Conservation (phyloP, 306 rosid genomes). For the Abrus pulchellus region DNA sequence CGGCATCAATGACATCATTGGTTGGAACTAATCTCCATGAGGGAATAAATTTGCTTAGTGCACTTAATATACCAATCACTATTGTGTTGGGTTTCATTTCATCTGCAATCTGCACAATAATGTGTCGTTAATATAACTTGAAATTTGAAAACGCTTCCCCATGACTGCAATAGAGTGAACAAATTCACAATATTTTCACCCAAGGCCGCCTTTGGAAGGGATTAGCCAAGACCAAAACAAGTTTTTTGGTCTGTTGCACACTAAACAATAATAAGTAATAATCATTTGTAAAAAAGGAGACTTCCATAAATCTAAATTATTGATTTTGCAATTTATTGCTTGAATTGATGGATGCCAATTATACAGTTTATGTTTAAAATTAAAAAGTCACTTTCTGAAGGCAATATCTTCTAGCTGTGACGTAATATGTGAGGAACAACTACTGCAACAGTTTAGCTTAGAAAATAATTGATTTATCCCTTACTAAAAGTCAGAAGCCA, state of each 20-base stretch:
- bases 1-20: slow-evolving; percentile 68
- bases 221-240: too few species aligned
- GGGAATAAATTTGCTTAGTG: slow-evolving; percentile 69
- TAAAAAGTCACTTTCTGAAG: slow-evolving; percentile 20
- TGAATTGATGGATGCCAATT: not conserved
- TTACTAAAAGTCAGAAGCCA: slow-evolving; percentile 1
- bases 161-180: too few species aligned
- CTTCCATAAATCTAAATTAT: not conserved
- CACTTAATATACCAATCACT: slow-evolving; percentile 52
- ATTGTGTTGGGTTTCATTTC: slow-evolving; percentile 66
- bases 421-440: not conserved
- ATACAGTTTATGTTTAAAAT: slow-evolving; percentile 3
- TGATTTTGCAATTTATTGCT: not conserved
- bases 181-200: too few species aligned
- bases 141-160: too few species aligned
- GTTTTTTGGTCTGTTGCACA: too few species aligned
- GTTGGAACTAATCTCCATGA: slow-evolving; percentile 80
- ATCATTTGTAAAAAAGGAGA: too few species aligned
- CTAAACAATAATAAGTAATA: too few species aligned
- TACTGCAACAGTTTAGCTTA: slow-evolving; percentile 40
- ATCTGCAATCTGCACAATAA: slow-evolving; percentile 70
- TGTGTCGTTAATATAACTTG: not conserved
- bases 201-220: too few species aligned
- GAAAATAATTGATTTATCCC: not conserved
- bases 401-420: slow-evolving; percentile 17